Conservation (phyloP, 192 early-diverging fungal species). For the Backusella sp. region DNA sequence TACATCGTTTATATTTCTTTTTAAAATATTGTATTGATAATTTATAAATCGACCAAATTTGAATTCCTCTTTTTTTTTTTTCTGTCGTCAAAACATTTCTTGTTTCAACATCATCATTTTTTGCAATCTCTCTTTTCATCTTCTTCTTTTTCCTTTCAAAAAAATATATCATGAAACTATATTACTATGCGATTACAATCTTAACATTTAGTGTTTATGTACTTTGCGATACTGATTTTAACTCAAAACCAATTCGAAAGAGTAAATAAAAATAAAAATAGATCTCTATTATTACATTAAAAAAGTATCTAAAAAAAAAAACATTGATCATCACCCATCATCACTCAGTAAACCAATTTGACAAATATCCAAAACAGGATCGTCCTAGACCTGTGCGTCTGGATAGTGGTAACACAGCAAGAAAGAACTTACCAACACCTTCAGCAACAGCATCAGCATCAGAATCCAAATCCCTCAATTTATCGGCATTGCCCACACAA, state of each 20-base stretch:
- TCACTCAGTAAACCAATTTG: neutral
- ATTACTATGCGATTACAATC: neutral
- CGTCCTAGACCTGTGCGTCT: neutral
- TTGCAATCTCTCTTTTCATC: neutral
- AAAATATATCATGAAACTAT: neutral
- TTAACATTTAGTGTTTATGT: neutral
- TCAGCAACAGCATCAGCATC: neutral
- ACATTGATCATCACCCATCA: neutral
- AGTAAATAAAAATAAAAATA: constrained; percentile 1
- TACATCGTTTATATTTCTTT: constrained; percentile 27
- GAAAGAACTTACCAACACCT: neutral
- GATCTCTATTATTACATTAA: neutral
- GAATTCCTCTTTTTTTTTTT: neutral
- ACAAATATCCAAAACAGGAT: neutral
- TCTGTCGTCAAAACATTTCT: neutral
- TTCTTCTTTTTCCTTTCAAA: neutral
- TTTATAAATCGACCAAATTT: neutral
- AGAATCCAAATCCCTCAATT: neutral
- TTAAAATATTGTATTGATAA: neutral
- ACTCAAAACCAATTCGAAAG: neutral
- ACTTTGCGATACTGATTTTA: neutral
- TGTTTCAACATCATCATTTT: neutral
- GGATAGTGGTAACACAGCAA: neutral
- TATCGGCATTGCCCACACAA: neutral
- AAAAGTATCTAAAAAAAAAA: neutral